Evolutionary conservation across 2,329 filamentous ascomycete genomes (phyloP).

Genomic region (Xylaria sp.): DNA sequence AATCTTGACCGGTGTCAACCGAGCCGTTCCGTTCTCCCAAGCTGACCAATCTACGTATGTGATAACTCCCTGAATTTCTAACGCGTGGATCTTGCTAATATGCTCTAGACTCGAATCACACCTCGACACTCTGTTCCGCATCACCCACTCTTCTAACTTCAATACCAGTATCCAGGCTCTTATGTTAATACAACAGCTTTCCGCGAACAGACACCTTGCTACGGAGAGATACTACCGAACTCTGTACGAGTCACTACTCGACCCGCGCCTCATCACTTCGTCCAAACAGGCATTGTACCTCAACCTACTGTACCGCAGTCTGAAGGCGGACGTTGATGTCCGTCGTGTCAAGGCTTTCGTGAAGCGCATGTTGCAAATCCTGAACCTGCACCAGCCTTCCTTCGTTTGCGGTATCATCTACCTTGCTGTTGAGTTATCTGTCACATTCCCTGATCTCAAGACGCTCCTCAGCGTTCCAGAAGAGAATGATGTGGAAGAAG

Average conservation of each 20-base stretch:
- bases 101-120: constrained; percentile 68
- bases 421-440: constrained; percentile 74
- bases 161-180: constrained; percentile 96
- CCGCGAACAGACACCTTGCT: constrained; percentile 70
- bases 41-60: constrained; percentile 68
- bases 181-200: constrained; percentile 89
- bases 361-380: constrained; percentile 83
- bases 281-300: constrained; percentile 95
- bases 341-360: constrained; percentile 93
- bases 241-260: constrained; percentile 88
- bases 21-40: constrained; percentile 87
- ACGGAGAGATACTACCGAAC: constrained; percentile 92
- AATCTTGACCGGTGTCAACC: constrained; percentile 89
- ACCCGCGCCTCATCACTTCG: constrained; percentile 79
- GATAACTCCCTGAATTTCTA: not conserved
- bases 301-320: constrained; percentile 79
- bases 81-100: constrained; percentile 21
- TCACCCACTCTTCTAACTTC: constrained; percentile 97
- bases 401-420: constrained; percentile 94
- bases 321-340: constrained; percentile 86
- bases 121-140: constrained; percentile 87
- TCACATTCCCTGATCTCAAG: constrained; percentile 72
- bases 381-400: constrained; percentile 82
- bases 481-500: constrained; percentile 66
- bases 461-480: constrained; percentile 77